Conservation (phyloP, 352 stramenopile genomes). For the Pythium plurisporium region DNA sequence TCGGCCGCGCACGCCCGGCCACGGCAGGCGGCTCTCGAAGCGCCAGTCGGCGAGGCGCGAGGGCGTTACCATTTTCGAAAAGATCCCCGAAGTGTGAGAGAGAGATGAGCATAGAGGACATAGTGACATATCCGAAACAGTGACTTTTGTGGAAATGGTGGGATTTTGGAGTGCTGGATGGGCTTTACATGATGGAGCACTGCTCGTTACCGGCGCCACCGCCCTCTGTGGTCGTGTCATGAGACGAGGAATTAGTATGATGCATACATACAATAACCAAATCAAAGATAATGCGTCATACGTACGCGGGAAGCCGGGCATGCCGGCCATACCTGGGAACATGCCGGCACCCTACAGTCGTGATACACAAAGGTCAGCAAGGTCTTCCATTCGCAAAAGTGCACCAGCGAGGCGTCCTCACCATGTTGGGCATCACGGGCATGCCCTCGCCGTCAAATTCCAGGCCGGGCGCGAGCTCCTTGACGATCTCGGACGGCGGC, state of each 20-base stretch:
- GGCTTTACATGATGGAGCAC: slow-evolving; percentile 61
- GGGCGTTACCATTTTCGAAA: slow-evolving; percentile 6
- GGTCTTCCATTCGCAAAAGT: too few relatives aligned
- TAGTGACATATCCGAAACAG: slow-evolving; percentile 3
- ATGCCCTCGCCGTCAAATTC: slow-evolving; percentile 96
- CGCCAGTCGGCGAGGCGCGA: slow-evolving; percentile 12
- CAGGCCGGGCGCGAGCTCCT: slow-evolving; percentile 97
- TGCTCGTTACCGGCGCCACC: slow-evolving; percentile 62
- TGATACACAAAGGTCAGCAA: not conserved
- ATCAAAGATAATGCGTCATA: not conserved
- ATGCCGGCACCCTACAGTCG: slow-evolving; percentile 52
- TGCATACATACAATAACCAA: not conserved
- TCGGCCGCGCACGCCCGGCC: slow-evolving; percentile 43
- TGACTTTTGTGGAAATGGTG: slow-evolving; percentile 10
- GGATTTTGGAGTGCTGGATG: slow-evolving; percentile 6
- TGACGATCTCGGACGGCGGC: slow-evolving; percentile 96
- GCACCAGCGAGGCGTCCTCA: too few relatives aligned
- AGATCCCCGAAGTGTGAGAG: not conserved
- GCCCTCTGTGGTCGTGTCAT: too few relatives aligned
- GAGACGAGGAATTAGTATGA: not conserved
- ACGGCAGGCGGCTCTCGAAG: slow-evolving; percentile 35
- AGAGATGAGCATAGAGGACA: slow-evolving; percentile 1
- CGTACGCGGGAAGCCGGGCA: slow-evolving; percentile 73
- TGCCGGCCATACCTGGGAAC: slow-evolving; percentile 80
- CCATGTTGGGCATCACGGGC: slow-evolving; percentile 94